Evolutionary conservation across 1,284 basidiomycete genomes (phyloP).

Genomic region (Cutaneotrichosporon cutaneum): DNA sequence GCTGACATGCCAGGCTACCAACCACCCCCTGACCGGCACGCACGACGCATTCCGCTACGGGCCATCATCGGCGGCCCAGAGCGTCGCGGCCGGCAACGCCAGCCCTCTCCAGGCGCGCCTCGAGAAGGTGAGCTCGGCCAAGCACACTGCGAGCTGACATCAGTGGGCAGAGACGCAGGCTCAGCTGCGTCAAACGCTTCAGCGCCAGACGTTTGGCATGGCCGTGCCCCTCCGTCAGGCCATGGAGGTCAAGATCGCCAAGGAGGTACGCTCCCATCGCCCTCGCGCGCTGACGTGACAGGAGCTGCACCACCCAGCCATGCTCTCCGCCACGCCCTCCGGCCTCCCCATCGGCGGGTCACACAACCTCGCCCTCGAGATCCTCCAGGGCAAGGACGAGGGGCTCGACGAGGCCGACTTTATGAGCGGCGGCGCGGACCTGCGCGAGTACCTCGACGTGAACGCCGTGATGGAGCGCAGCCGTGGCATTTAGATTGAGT

Average conservation of each 20-base stretch:
- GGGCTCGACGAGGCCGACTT: slow-evolving; percentile 70
- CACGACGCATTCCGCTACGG: slow-evolving; percentile 51
- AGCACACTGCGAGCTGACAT: slow-evolving; percentile 6
- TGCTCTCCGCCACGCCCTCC: slow-evolving; percentile 37
- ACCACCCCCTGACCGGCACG: slow-evolving; percentile 45
- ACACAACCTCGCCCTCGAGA: slow-evolving; percentile 80
- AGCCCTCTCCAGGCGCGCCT: slow-evolving; percentile 48
- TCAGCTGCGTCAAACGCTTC: slow-evolving; percentile 77
- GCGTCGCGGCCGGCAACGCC: slow-evolving; percentile 34
- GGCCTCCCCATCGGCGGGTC: slow-evolving; percentile 49
- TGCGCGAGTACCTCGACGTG: slow-evolving; percentile 44
- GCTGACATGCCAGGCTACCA: slow-evolving; percentile 34
- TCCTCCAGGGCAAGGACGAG: slow-evolving; percentile 87
- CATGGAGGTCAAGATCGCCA: slow-evolving; percentile 90
- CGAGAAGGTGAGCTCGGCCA: slow-evolving; percentile 48
- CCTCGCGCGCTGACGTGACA: slow-evolving; percentile 10
- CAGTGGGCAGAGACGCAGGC: slow-evolving; percentile 94
- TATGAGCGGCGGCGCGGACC: slow-evolving; percentile 54
- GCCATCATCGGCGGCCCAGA: slow-evolving; percentile 41
- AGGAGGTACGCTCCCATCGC: slow-evolving; percentile 59
- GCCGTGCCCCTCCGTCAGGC: slow-evolving; percentile 82
- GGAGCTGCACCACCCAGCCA: slow-evolving; percentile 45
- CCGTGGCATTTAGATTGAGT: slow-evolving; percentile 38
- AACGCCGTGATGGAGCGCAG: slow-evolving; percentile 47
- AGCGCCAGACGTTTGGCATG: slow-evolving; percentile 80